Evolutionary conservation across 2,329 filamentous ascomycete species (phyloP), one percentile per base, ranked within the genome.

Genomic region (Diaporthe helianthi): DNA sequence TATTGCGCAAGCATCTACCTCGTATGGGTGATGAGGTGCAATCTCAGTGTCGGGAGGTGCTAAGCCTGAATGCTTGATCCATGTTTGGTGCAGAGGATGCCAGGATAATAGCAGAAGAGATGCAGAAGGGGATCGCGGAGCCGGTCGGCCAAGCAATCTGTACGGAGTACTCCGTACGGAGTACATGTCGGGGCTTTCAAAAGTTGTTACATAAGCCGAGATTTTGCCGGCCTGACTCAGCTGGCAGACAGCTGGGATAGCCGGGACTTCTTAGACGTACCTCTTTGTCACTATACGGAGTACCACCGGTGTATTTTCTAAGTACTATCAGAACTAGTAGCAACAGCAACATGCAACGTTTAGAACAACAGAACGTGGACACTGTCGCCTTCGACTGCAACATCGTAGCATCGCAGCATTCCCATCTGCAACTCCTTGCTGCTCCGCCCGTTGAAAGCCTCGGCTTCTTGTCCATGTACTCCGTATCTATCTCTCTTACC

Each of bases 81-180:
- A 51, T 67, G 65, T 67, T 58, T 12, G n/a, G 22, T 58, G 65
- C 65, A 67, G 65, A 52, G 65, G 13, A 5, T 38, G 19, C 22
- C 15, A 47, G 41, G 41, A 31, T 12, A 24, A 12, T 3, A n/a
- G 17, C 4, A n/a, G n/a, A n/a, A n/a, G 5, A 29, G 22, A 8
- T 41, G 52, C 46, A n/a, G 53, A 58, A 49, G 65, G 65, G 61
- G 61, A 65, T 53, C 61, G 49, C 61, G 61, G 61, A 65, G 61
- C 49, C 61, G 61, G 58, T n/a, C n/a, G 33, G 29, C n/a, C 26
- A 19, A n/a, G 44, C 29, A 13, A n/a, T n/a, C n/a, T n/a, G n/a
- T n/a, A n/a, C n/a, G n/a, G n/a, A n/a, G n/a, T n/a, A n/a, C n/a
- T n/a, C n/a, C n/a, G n/a, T n/a, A n/a, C n/a, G n/a, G n/a, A n/a